These are phyloP conservation scores for Cladophialophora immunda DNA, from an alignment of 2,329 filamentous ascomycete species.

Conservation along the genomic window DNA sequence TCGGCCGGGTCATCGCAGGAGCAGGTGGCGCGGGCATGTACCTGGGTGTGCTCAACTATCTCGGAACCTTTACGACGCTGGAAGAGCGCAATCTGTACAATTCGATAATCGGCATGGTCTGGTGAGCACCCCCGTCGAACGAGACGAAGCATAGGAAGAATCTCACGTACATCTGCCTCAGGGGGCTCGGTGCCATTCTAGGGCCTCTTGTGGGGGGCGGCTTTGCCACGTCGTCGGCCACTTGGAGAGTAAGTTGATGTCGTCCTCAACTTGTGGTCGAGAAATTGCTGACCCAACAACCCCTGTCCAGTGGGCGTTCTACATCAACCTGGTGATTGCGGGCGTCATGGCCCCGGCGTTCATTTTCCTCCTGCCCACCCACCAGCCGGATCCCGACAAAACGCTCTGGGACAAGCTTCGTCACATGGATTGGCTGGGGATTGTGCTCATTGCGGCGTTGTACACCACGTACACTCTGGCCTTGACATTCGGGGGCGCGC, in stretches of 20 bases:
- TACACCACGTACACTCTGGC: slow-evolving; percentile 57
- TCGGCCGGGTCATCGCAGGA: slow-evolving; percentile 49
- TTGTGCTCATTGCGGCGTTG: slow-evolving; percentile 54
- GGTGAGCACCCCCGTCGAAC: slow-evolving; percentile 26
- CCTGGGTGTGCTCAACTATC: slow-evolving; percentile 42
- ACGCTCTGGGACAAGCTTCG: slow-evolving; percentile 40
- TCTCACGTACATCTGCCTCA: background rate
- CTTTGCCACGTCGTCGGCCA: slow-evolving; percentile 38
- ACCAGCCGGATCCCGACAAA: slow-evolving; percentile 40
- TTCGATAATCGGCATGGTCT: slow-evolving; percentile 46
- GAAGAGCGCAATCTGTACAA: slow-evolving; percentile 46
- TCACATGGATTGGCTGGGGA: slow-evolving; percentile 58
- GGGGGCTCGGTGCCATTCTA: slow-evolving; percentile 47
- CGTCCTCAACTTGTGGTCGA: too few species aligned
- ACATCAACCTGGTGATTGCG: slow-evolving; percentile 64
- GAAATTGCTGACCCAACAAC: background rate
- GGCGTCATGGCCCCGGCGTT: slow-evolving; percentile 55
- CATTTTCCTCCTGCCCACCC: slow-evolving; percentile 53
- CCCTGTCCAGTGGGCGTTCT: slow-evolving; percentile 54
- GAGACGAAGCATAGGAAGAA: background rate
- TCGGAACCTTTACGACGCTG: slow-evolving; percentile 39
- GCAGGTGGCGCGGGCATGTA: slow-evolving; percentile 46
- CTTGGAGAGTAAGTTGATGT: slow-evolving; percentile 22
- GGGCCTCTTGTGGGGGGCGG: slow-evolving; percentile 52
- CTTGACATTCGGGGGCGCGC: slow-evolving; percentile 60